These are phyloP conservation scores for Bimuria novae-zelandiae DNA, from an alignment of 2,329 filamentous ascomycete species.

Conservation along the genomic window DNA sequence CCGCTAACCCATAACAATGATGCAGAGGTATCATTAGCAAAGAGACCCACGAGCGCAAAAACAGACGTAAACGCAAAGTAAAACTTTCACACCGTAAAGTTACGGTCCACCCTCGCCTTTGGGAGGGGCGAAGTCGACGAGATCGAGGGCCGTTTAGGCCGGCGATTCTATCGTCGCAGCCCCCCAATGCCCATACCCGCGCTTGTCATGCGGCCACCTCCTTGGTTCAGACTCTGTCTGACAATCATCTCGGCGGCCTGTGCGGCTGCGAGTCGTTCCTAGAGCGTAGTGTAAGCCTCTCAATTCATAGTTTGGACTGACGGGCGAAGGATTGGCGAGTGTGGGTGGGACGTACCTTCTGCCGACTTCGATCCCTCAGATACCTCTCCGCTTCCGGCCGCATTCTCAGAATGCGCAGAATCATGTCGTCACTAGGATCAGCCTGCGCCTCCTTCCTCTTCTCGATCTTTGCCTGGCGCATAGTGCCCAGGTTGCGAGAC, in stretches of 20 bases:
- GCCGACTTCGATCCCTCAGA: constrained; percentile 84
- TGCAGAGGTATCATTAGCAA: constrained; percentile 10
- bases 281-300: constrained; percentile 1
- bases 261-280: constrained; percentile 82
- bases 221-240: constrained; percentile 78
- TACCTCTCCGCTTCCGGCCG: constrained; percentile 86
- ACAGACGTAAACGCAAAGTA: too few relatives aligned
- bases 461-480: constrained; percentile 94
- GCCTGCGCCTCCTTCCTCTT: constrained; percentile 95
- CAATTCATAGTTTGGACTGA: too few relatives aligned
- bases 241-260: constrained; percentile 95
- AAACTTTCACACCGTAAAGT: background rate
- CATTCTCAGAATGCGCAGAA: constrained; percentile 92
- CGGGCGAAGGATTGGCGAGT: too few relatives aligned
- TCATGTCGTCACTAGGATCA: constrained; percentile 98
- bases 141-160: constrained; percentile 5
- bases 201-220: constrained; percentile 56
- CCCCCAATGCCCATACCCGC: constrained; percentile 13
- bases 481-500: constrained; percentile 90
- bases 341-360: constrained; percentile 61
- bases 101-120: background rate
- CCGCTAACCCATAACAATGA: constrained; percentile 6
- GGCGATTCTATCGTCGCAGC: constrained; percentile 14
- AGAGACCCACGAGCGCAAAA: too few relatives aligned
- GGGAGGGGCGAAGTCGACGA: background rate